Conservation (phyloP, 1,139 yeast species). For the Yamadazyma pseudoaaseri region DNA sequence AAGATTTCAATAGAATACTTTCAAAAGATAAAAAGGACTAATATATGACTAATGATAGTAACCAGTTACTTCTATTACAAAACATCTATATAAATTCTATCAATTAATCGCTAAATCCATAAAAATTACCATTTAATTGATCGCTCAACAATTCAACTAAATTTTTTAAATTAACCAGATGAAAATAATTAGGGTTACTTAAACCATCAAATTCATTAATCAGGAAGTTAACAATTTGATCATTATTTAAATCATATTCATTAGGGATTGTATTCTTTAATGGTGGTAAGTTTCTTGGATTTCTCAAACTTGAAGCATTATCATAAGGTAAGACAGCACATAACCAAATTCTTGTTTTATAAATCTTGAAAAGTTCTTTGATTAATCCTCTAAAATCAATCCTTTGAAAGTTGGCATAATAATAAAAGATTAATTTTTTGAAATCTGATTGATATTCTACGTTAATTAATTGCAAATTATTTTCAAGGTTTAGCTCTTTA, state of each 20-base stretch:
- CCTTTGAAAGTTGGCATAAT: slow-evolving; percentile 71
- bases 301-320: slow-evolving; percentile 28
- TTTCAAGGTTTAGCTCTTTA: slow-evolving; percentile 40
- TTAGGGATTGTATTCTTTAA: slow-evolving; percentile 27
- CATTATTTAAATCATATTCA: slow-evolving; percentile 43
- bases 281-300: slow-evolving; percentile 10
- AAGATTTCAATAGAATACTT: slow-evolving; percentile 11
- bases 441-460: slow-evolving; percentile 97
- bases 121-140: slow-evolving; percentile 41
- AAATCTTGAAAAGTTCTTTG: slow-evolving; percentile 86
- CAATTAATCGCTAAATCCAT: slow-evolving; percentile 33
- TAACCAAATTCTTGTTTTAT: slow-evolving; percentile 96
- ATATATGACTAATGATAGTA: background rate
- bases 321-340: slow-evolving; percentile 68
- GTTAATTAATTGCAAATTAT: slow-evolving; percentile 51
- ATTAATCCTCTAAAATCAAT: slow-evolving; percentile 92
- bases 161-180: slow-evolving; percentile 39
- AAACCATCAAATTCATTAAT: slow-evolving; percentile 37
- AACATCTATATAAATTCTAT: slow-evolving; percentile 2
- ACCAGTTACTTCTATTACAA: background rate
- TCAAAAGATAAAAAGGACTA: slow-evolving; percentile 5
- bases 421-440: slow-evolving; percentile 88
- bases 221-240: slow-evolving; percentile 41
- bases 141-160: slow-evolving; percentile 31
- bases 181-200: slow-evolving; percentile 41